A percentile compares a stretch with the other conserved stretches of the same genome.
Conservation (phyloP, 2,329 filamentous ascomycete species). For the Aureobasidium sp. region DNA sequence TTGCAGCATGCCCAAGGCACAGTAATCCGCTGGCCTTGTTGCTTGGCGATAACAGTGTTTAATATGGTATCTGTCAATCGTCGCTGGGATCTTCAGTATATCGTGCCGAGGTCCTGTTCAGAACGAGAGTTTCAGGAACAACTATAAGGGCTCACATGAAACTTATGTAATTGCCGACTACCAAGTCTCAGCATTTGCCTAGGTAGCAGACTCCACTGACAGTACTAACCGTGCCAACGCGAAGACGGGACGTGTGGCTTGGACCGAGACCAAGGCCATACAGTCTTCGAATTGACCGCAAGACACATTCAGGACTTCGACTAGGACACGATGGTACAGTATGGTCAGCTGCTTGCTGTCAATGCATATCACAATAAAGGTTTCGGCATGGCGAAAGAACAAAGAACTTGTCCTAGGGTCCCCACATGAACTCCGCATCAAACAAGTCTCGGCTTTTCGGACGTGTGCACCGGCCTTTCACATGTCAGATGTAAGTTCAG, state of each 20-base stretch:
- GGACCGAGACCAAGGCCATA: not conserved
- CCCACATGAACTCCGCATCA: conserved; percentile 1
- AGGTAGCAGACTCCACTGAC: too few species aligned
- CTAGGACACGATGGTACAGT: not conserved
- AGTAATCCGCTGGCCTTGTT: not conserved
- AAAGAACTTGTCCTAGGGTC: not conserved
- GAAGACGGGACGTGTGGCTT: not conserved
- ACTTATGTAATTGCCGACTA: not conserved
- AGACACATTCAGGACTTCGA: not conserved
- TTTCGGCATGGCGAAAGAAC: not conserved
- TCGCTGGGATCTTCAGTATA: not conserved
- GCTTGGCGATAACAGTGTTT: too few species aligned
- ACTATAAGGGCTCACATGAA: not conserved
- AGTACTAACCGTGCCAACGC: not conserved
- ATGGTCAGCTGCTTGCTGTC: not conserved
- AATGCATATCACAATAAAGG: not conserved
- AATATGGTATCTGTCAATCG: not conserved
- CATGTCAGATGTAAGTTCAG: not conserved
- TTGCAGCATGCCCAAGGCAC: not conserved
- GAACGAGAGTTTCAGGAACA: too few species aligned
- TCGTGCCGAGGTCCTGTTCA: not conserved
- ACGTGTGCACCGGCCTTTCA: not conserved
- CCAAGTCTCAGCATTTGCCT: not conserved
- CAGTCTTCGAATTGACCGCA: not conserved
- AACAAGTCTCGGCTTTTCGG: not conserved